Conservation (phyloP, 805 yeast species). For the Candida sphagnicola region DNA sequence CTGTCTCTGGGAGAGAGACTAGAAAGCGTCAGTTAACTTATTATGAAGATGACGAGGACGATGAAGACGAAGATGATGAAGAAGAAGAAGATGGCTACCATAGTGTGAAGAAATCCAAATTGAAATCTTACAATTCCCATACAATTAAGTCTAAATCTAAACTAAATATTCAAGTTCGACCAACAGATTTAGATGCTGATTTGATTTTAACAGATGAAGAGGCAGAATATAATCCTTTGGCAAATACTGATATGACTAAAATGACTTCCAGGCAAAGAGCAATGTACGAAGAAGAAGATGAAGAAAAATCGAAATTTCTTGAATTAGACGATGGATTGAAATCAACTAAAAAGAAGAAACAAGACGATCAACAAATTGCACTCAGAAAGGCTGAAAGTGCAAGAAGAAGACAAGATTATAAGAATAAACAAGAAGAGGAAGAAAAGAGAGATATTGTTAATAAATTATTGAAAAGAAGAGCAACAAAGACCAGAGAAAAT, state of each 20-base stretch:
- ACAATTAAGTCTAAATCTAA: neutral
- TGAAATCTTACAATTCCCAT: constrained; percentile 2
- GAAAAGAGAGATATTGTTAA: constrained; percentile 91
- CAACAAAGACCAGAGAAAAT: constrained; percentile 58
- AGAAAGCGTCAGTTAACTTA: constrained; percentile 35
- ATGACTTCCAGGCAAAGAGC: constrained; percentile 59
- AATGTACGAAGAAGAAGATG: constrained; percentile 22
- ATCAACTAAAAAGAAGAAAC: constrained; percentile 44
- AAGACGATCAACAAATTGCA: constrained; percentile 82
- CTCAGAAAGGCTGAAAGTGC: constrained; percentile 83
- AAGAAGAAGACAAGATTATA: constrained; percentile 79
- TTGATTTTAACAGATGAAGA: constrained; percentile 39
- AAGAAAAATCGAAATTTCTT: constrained; percentile 17
- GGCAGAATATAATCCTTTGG: constrained; percentile 39
- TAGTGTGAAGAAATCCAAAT: too few relatives aligned
- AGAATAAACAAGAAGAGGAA: constrained; percentile 79
- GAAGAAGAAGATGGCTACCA: constrained; percentile 10
- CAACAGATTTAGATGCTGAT: constrained; percentile 33
- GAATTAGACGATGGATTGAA: constrained; percentile 24
- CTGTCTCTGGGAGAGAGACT: constrained; percentile 19
- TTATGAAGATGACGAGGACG: constrained; percentile 34
- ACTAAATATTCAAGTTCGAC: constrained; percentile 11
- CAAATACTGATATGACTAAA: constrained; percentile 40
- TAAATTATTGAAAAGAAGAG: constrained; percentile 78
- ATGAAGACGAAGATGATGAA: constrained; percentile 23